Conservation (phyloP, 2,329 filamentous ascomycete genomes). For the Didymella keratinophila region DNA sequence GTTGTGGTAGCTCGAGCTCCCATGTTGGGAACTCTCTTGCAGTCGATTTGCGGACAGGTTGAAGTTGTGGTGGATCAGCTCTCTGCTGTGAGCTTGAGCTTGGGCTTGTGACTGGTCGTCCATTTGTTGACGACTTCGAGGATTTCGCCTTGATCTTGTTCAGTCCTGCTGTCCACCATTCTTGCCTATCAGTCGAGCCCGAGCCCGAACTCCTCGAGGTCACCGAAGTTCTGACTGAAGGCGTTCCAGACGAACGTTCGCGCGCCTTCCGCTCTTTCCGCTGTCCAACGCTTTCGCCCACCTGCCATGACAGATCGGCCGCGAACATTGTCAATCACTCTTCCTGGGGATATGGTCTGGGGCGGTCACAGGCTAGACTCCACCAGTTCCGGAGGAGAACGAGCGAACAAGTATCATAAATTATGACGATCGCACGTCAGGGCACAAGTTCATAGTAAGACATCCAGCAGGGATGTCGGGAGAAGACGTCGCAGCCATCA, state of each 20-base stretch:
- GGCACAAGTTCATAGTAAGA: conserved; percentile 31
- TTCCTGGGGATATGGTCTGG: conserved; percentile 16
- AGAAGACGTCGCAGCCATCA: conserved; percentile 27
- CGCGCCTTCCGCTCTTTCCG: conserved; percentile 46
- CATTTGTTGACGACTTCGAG: conserved; percentile 13
- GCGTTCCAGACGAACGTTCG: conserved; percentile 34
- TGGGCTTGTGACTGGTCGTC: conserved; percentile 16
- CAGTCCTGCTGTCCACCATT: conserved; percentile 46
- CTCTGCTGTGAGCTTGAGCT: conserved; percentile 5
- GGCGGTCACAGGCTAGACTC: conserved; percentile 27
- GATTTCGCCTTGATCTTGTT: conserved; percentile 41
- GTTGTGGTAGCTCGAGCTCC: conserved; percentile 17
- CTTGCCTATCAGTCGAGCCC: conserved; percentile 35
- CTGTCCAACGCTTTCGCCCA: conserved; percentile 50
- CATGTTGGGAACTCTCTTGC: conserved; percentile 17
- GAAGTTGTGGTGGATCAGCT: conserved; percentile 3
- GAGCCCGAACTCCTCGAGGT: conserved; percentile 41
- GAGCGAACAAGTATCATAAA: conserved; percentile 24
- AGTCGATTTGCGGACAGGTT: conserved; percentile 15
- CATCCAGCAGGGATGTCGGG: conserved; percentile 33
- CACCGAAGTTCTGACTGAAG: conserved; percentile 39
- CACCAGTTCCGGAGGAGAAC: conserved; percentile 26
- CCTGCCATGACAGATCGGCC: conserved; percentile 50
- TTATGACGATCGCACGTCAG: conserved; percentile 28
- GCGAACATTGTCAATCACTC: conserved; percentile 45